Percentiles rank a stretch among this genome's conserved stretches.
Conservation (phyloP, 352 stramenopile species). For the Aphanomyces euteiches region DNA sequence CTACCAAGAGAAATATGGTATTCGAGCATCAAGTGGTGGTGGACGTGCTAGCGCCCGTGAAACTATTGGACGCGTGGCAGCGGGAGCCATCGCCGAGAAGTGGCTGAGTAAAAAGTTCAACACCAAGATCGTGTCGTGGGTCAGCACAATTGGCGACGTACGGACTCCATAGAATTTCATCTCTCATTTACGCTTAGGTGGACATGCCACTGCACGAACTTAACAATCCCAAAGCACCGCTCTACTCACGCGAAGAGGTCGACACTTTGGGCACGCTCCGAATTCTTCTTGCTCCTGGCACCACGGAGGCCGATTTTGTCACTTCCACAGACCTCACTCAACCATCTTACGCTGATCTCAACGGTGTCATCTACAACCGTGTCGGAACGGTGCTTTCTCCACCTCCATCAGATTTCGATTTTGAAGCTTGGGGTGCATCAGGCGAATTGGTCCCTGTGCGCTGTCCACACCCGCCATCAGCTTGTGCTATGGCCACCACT, state of each 20-base stretch:
- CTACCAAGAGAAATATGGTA: conserved; percentile 99
- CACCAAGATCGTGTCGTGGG: conserved; percentile 85
- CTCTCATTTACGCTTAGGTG: conserved; percentile 31
- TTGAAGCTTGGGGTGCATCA: conserved; percentile 44
- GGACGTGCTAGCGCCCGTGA: conserved; percentile 94
- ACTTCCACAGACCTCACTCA: conserved; percentile 51
- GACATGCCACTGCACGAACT: conserved; percentile 74
- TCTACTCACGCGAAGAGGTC: conserved; percentile 81
- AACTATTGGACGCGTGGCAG: conserved; percentile 97
- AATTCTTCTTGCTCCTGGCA: conserved; percentile 71
- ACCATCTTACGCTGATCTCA: conserved; percentile 90
- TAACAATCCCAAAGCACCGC: conserved; percentile 56
- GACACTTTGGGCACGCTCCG: conserved; percentile 76
- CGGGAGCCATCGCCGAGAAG: conserved; percentile 95
- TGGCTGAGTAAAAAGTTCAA: conserved; percentile 91
- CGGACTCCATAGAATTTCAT: neutral
- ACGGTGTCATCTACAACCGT: conserved; percentile 88
- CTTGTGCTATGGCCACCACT: conserved; percentile 93
- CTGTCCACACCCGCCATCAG: conserved; percentile 91
- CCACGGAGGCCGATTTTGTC: conserved; percentile 74
- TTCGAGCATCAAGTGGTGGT: conserved; percentile 94
- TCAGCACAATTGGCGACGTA: conserved; percentile 76
- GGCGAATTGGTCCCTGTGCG: conserved; percentile 89
- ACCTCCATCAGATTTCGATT: conserved; percentile 52
- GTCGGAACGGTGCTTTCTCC: conserved; percentile 55